phyloP scores from a whole-genome alignment of 2,329 filamentous ascomycete genomes.

The Apiospora aurea region DNA sequence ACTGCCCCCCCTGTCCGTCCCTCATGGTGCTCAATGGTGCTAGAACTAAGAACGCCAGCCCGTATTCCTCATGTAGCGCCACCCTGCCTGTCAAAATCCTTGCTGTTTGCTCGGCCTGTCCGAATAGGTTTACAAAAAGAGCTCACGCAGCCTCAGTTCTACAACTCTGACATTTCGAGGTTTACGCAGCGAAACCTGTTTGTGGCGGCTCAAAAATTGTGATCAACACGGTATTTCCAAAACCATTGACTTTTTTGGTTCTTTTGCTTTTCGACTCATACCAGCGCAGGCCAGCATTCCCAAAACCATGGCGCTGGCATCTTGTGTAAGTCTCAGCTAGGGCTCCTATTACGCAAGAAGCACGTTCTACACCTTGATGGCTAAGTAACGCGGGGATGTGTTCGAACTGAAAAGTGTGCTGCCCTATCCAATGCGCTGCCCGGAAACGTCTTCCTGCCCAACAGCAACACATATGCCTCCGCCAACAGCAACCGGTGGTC shows the following conservation, averaged over 20 bases:
- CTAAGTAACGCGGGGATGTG: not conserved
- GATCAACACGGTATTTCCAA: not conserved
- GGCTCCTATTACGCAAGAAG: not conserved
- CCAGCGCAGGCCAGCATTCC: no score
- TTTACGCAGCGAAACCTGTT: not conserved
- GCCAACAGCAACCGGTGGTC: not conserved
- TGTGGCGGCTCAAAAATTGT: not conserved
- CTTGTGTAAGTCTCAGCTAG: not conserved
- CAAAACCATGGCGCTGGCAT: not conserved
- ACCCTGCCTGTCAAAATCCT: no score
- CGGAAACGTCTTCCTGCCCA: not conserved
- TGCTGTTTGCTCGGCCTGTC: no score
- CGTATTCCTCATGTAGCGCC: not conserved
- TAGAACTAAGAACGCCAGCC: not conserved
- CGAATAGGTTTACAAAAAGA: not conserved
- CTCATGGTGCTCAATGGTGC: not conserved
- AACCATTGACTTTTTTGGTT: no score
- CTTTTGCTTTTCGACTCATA: no score
- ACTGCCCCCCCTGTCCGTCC: not conserved
- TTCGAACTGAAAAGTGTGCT: not conserved
- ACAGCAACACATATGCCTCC: not conserved
- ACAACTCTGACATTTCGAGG: not conserved
- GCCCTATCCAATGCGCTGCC: not conserved
- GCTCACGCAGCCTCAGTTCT: not conserved
- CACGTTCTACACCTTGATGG: not conserved